phyloP scores from a whole-genome alignment of 768 basidiomycete species.

The Neoboletus magnificus region DNA sequence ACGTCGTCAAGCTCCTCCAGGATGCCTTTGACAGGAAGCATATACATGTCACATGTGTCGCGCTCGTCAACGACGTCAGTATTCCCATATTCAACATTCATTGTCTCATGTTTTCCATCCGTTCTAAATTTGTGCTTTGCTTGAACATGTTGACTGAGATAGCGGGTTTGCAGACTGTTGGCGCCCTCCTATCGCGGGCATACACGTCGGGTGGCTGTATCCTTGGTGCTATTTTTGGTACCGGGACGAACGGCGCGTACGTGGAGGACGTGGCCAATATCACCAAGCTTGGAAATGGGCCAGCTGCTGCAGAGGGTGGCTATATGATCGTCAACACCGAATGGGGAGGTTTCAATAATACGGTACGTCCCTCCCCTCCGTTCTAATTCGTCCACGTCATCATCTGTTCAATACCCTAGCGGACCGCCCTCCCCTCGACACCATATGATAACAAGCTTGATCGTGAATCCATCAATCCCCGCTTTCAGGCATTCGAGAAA shows the following conservation, averaged over 20 bases:
- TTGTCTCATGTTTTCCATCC: not conserved
- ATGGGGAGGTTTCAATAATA: conserved; percentile 98
- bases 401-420: conserved; percentile 39
- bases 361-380: conserved; percentile 46
- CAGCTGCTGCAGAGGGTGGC: conserved; percentile 58
- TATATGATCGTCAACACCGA: conserved; percentile 96
- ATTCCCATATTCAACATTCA: conserved; percentile 33
- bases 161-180: conserved; percentile 69
- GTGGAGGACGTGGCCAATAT: conserved; percentile 85
- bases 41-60: conserved; percentile 87
- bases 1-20: conserved; percentile 86
- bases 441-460: conserved; percentile 91
- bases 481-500: conserved; percentile 93
- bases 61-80: conserved; percentile 91
- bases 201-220: conserved; percentile 92
- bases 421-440: conserved; percentile 80
- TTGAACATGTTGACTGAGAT: conserved; percentile 8
- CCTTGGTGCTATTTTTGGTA: conserved; percentile 92
- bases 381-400: not conserved
- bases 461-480: conserved; percentile 90
- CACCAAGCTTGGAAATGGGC: conserved; percentile 70
- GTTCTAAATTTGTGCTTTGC: not conserved
- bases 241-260: conserved; percentile 98
- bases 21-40: conserved; percentile 91
- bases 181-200: conserved; percentile 87